Evolutionary conservation across 2,329 filamentous ascomycete species (phyloP), one percentile per base, ranked within the genome.

Genomic region (Colletotrichum phormii): DNA sequence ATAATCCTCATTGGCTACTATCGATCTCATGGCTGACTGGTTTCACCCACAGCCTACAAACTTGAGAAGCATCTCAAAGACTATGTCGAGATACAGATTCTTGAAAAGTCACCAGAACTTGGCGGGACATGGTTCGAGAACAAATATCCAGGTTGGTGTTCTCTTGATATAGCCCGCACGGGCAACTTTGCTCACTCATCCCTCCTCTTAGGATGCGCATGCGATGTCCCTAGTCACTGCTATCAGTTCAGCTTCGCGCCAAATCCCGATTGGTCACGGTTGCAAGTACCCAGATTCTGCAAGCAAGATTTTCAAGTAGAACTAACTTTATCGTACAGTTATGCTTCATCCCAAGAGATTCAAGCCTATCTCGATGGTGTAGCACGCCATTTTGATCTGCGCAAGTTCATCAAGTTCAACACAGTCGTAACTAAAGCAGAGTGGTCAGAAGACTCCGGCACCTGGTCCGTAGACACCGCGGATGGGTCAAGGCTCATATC

Each of bases 121-220:
- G 81, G 81, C 5, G 85, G 85, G 3, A 87, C 85, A 5, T 87
- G 85, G 84, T 82, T 77, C 51, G 84, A 86, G 72, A 86, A 86
- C 64, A 77, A 75, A 22, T 78, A 12, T 24, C 12, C 26, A 80
- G 58, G 58, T 61, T n/a, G 12, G 24, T 46, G 15, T 13, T 26
- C 58, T 13, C 11, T 22, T 7, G 5, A 8, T 35, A 22, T 18
- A 6, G 9, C n/a, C 31, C 3, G 11, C 18, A 58, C 1, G 11
- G 6, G 12, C n/a, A 6, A 6, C 2, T 33, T 58, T 3, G 18
- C 29, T 15, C 35, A 42, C 24, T 61, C 26, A 29, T 29, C 26
- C 26, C 2, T 29, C 3, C 4, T 5, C 35, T 13, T 22, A 46
- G 78, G 77, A 26, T 84, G 82, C 74, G 82, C 82, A 15, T 85